These are phyloP conservation scores for Schizopora paradoxa DNA, from an alignment of 1,284 basidiomycete genomes.

Conservation along the genomic window DNA sequence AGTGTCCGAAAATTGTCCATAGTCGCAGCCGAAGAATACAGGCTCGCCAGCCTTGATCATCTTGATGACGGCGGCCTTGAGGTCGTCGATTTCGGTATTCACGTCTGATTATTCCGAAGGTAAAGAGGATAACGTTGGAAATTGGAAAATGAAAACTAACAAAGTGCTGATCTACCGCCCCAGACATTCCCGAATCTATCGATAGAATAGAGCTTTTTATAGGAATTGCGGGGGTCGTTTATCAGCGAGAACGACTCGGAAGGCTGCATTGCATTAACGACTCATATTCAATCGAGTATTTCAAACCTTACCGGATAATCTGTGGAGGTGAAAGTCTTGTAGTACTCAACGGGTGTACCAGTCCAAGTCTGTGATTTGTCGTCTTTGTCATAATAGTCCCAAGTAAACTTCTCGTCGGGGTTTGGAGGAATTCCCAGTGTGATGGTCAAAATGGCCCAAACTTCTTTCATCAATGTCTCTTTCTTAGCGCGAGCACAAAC, in stretches of 20 bases:
- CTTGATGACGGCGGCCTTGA: conserved; percentile 80
- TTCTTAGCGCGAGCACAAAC: conserved; percentile 72
- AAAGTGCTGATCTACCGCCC: conserved; percentile 78
- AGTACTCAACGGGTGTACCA: conserved; percentile 80
- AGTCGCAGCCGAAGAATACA: conserved; percentile 93
- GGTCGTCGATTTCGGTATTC: conserved; percentile 77
- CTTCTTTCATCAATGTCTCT: conserved; percentile 76
- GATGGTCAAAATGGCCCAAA: conserved; percentile 83
- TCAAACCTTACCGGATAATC: conserved; percentile 42
- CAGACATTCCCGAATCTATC: conserved; percentile 90
- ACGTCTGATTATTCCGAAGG: conserved; percentile 55
- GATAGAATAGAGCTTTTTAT: conserved; percentile 85
- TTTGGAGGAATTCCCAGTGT: conserved; percentile 81
- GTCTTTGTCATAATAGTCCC: conserved; percentile 84
- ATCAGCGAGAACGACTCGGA: conserved; percentile 85
- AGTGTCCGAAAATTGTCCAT: conserved; percentile 73
- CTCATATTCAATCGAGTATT: neutral
- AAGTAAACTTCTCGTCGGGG: conserved; percentile 69
- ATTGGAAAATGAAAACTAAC: conserved; percentile 41
- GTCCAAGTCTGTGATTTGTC: conserved; percentile 74
- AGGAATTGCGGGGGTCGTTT: conserved; percentile 88
- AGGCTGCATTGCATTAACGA: conserved; percentile 33
- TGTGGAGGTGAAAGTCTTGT: conserved; percentile 56
- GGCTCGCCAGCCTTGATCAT: conserved; percentile 86
- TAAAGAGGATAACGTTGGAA: conserved; percentile 13